Evolutionary conservation across 192 early-diverging fungal genomes (phyloP).

Genomic region (Umbelopsis sp.): DNA sequence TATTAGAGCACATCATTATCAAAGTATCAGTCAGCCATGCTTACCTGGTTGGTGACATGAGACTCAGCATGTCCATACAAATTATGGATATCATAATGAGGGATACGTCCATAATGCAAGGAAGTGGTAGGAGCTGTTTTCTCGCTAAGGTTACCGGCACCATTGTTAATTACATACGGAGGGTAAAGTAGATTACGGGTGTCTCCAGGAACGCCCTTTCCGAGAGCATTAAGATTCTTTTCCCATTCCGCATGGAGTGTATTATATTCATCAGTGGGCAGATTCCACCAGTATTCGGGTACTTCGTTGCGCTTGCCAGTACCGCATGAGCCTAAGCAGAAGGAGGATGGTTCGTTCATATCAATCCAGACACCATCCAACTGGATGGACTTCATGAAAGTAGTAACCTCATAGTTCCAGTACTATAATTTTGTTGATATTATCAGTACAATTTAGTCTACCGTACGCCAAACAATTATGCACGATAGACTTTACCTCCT

Average conservation of each 20-base stretch:
- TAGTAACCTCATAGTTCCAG: constrained; percentile 51
- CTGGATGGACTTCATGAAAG: constrained; percentile 22
- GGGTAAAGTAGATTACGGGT: constrained; percentile 41
- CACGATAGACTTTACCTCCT: constrained; percentile 21
- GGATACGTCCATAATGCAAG: constrained; percentile 25
- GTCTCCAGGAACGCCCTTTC: constrained; percentile 12
- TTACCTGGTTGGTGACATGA: constrained; percentile 29
- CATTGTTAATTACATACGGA: constrained; percentile 57
- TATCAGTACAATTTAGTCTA: not conserved
- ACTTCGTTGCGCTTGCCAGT: constrained; percentile 29
- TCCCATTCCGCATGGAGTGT: constrained; percentile 30
- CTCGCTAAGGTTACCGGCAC: constrained; percentile 45
- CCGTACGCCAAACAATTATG: constrained; percentile 1
- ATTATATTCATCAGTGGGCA: constrained; percentile 40
- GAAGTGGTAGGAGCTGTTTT: constrained; percentile 53
- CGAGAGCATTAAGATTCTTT: constrained; percentile 1
- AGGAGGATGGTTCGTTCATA: constrained; percentile 71
- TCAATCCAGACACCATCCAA: constrained; percentile 63
- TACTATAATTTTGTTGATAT: constrained; percentile 21
- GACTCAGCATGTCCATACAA: constrained; percentile 38
- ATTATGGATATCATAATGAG: constrained; percentile 38
- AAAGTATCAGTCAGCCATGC: not conserved
- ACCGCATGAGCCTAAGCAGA: constrained; percentile 64
- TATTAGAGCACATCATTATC: no score
- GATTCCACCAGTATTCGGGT: constrained; percentile 32